These are phyloP conservation scores for Erysiphe neolycopersici DNA, from an alignment of 2,329 filamentous ascomycete genomes.

Conservation along the genomic window DNA sequence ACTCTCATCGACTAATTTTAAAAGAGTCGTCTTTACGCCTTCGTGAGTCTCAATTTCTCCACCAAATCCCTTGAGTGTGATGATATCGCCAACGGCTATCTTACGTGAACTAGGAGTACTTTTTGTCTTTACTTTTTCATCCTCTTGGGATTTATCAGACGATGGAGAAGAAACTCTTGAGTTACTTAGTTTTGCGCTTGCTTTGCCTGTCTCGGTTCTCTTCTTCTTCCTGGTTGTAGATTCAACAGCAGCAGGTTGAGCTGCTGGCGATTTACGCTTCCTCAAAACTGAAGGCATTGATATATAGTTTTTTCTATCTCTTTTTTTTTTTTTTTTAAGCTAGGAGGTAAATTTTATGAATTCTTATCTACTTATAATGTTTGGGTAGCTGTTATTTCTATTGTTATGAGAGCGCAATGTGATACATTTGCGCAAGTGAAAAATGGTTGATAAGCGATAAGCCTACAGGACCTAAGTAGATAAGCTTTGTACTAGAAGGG, in stretches of 20 bases:
- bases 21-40: conserved; percentile 51
- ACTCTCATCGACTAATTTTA: conserved; percentile 58
- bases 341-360: too few relatives aligned
- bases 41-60: conserved; percentile 66
- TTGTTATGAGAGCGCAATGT: too few relatives aligned
- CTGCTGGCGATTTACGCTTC: conserved; percentile 30
- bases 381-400: too few relatives aligned
- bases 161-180: neutral
- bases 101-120: conserved; percentile 10
- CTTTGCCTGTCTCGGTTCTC: conserved; percentile 11
- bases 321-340: too few relatives aligned
- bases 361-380: too few relatives aligned
- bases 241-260: conserved; percentile 19
- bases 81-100: conserved; percentile 25
- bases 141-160: conserved; percentile 3
- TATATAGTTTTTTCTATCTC: too few relatives aligned
- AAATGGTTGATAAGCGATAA: too few relatives aligned
- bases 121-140: conserved; percentile 6
- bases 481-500: too few relatives aligned
- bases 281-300: conserved; percentile 29
- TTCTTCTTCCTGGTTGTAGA: conserved; percentile 15
- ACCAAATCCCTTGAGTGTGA: conserved; percentile 32
- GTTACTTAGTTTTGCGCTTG: neutral
- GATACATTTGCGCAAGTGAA: too few relatives aligned
- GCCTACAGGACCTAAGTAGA: too few relatives aligned